Percentiles rank a stretch among this genome's conserved stretches.
phyloP scores from a whole-genome alignment of 2,329 filamentous ascomycete genomes.

The Talaromyces sp. region DNA sequence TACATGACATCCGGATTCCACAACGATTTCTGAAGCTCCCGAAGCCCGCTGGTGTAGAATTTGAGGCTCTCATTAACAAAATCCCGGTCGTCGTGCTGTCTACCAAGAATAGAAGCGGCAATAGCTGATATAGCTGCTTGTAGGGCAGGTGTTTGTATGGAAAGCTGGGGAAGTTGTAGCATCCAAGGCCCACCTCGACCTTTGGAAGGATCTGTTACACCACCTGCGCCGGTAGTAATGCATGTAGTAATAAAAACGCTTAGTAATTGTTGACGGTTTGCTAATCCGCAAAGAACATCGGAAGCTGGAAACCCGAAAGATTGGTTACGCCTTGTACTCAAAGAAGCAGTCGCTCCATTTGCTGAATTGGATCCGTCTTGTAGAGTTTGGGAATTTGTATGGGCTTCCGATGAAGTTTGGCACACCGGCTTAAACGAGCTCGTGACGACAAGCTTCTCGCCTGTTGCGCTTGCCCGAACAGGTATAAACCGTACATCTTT shows the following conservation, averaged over 20 bases:
- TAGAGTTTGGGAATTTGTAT: neutral
- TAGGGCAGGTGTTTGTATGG: constrained; percentile 25
- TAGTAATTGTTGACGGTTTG: constrained; percentile 29
- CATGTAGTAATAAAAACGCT: constrained; percentile 26
- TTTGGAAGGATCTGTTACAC: neutral
- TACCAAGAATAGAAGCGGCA: constrained; percentile 27
- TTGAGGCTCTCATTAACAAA: constrained; percentile 28
- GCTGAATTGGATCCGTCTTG: neutral
- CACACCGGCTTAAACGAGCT: constrained; percentile 11
- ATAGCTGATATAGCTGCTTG: constrained; percentile 30
- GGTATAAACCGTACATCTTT: constrained; percentile 28
- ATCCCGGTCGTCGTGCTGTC: constrained; percentile 20
- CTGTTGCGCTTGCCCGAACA: constrained; percentile 22
- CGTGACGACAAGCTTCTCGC: constrained; percentile 15
- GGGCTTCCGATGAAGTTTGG: neutral
- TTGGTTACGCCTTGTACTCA: neutral
- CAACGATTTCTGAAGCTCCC: constrained; percentile 35
- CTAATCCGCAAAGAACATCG: neutral
- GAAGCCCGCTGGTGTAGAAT: constrained; percentile 34
- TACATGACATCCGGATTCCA: constrained; percentile 30
- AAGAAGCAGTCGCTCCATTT: neutral
- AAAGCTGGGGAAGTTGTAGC: constrained; percentile 25
- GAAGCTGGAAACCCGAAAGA: neutral
- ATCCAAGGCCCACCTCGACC: constrained; percentile 27
- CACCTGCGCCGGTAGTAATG: constrained; percentile 15